Evolutionary conservation across 257 asterid species (phyloP), one percentile per base, ranked within the genome.

Genomic region (Solanum lycopersicoides): DNA sequence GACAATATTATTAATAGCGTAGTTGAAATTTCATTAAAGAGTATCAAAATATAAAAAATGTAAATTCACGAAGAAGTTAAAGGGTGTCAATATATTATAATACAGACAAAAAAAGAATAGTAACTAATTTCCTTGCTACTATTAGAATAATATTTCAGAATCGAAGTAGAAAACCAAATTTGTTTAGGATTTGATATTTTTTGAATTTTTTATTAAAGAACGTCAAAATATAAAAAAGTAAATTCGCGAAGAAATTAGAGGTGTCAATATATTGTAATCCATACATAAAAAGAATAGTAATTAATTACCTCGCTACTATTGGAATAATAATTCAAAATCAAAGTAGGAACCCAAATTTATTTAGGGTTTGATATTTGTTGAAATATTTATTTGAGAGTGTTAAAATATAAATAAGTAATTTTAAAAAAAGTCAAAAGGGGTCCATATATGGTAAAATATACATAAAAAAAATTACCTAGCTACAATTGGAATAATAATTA

Each of bases 21-120:
- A 21, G 2, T 23, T 9, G 25, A 60, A 9, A 0, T 23, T 60
- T 9, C 23, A 3, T 0, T 21, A 23, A 63, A 23, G 0, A 23
- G 0, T 63, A 3, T 63, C 15, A 63, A 23, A 23, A 63, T 63
- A 63, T 63, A 63, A 63, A 63, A 9, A 23, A 9, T 4, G 30
- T 60, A 9, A 60, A 60, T 2, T 60, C 1, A 23, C 5, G 0
- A 59, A 59, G 21, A 59, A 9, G 7, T 4, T 2, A 23, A 10
- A 9, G 30, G 3, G 14, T 23, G 32, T 59, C 69, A 60, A 4
- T 60, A 9, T 60, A 9, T 23, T 23, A 7, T 63, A 63, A 3
- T 60, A 2, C 25, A 60, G 23, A 4, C 30, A 0, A 23, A 9
- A 63, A 63, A 63, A 63, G 3, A 63, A 63, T 10, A 63, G 8